Evolutionary conservation across 148 eudicot genomes (phyloP), one percentile per base, ranked within the genome.

Genomic region (Hydrangea macrophylla): DNA sequence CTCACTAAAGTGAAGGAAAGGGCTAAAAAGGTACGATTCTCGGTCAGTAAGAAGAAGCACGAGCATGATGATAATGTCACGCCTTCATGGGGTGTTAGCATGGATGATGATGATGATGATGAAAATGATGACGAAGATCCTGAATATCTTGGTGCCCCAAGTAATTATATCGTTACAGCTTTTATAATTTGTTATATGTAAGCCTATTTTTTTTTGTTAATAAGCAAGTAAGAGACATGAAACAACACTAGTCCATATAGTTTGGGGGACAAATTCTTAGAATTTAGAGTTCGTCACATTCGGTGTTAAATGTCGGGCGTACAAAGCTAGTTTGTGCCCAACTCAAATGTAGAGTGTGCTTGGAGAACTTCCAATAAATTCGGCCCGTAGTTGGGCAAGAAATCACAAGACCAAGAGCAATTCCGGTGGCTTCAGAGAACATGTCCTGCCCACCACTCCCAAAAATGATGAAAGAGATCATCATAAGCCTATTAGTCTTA

Each of bases 1-100:
- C 57, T 92, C 44, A 55, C 82, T 9, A 92, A 72, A 83, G 90
- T 90, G 57, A 90, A 88, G 72, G 96, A 88, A 56, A 88, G 55
- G 62, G 96, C 96, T 13, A 88, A 64, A 72, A 92, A 84, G 82
- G 65, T 83, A 82, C 73, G 77, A 24, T 76, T 72, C 42, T 72
- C 57, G 57, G 44, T 86, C 37, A 72, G 48, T 39, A 83, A 50
- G 73, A 81, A 78, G 81, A 76, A 60, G 67, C 81, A 64, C 3
- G 69, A 65, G 48, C 64, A 73, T 40, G 75, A 72, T 27, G 68
- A 64, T 56, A 65, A 67, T 50, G 33, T 31, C 26, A 54, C 83
- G 4, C 87, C 81, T 56, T 73, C 83, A 1, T 76, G 77, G 74
- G 80, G 79, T 6, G 79, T 73, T 22, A 31, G 78, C 64, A 70